phyloP scores from a whole-genome alignment of 2,329 filamentous ascomycete genomes.

The Colletotrichum caudatum region DNA sequence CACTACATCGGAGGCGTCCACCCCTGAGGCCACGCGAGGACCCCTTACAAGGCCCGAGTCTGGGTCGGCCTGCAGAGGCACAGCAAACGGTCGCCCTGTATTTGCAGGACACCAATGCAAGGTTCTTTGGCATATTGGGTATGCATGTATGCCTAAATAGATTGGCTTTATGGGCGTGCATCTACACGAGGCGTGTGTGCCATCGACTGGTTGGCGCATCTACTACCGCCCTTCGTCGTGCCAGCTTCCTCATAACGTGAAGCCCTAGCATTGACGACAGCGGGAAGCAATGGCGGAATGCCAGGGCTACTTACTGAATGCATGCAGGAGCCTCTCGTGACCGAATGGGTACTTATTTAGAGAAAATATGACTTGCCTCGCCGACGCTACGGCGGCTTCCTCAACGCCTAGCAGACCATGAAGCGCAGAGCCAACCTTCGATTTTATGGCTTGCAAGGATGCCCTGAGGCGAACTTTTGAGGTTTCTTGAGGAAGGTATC shows the following conservation, averaged over 20 bases:
- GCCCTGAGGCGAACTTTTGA: not conserved
- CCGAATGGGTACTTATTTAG: not conserved
- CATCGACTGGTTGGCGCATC: not conserved
- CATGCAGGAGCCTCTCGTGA: not conserved
- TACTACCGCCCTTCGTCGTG: not conserved
- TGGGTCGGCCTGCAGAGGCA: not conserved
- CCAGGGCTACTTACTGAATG: not conserved
- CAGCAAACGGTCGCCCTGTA: no score
- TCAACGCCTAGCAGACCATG: not conserved
- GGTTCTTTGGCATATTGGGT: not conserved
- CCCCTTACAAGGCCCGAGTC: not conserved
- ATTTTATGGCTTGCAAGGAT: not conserved
- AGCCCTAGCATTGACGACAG: not conserved
- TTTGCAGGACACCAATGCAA: not conserved
- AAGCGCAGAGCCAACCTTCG: no score
- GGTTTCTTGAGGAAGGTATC: not conserved
- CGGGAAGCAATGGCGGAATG: not conserved
- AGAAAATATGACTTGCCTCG: not conserved
- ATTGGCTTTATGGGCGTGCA: not conserved
- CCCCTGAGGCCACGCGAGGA: slow-evolving; percentile 6
- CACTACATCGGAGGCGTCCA: not conserved
- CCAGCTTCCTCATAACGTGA: not conserved
- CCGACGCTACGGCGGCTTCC: not conserved
- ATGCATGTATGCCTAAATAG: not conserved
- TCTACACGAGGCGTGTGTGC: not conserved